Base-by-base conservation (phyloP, 345 rosid genomes). In the Hirschfeldia incana region DNA sequence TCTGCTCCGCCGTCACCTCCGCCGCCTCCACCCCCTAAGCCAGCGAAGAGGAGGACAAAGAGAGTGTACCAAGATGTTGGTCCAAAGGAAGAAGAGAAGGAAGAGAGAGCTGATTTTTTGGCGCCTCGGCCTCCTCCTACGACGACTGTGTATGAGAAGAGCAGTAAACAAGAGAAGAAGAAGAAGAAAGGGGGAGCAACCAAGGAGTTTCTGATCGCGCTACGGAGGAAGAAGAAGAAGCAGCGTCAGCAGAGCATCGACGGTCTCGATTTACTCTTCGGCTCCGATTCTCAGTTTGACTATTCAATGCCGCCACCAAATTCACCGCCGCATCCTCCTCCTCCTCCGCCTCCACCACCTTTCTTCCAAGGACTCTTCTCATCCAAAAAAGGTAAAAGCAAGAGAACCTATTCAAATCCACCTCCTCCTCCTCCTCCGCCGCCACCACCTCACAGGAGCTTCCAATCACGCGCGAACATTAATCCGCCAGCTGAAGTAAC, bases 181-280 rank as follows among this genome's bases (percentile, higher is more conserved):
- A 91, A 89, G 75, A 85, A 79, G 88, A 88, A 86, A 84, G 87
- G 88, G 0, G 84, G 85, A 51, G 78, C 82, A 15, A 84, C 92
- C 1, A 92, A 86, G 74, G 97, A 92, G 2, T 85, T 92, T 78
- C 83, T 89, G 34, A 80, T 26, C 30, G 81, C 93, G 13, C 13
- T 90, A 8, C 77, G 85, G 61, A 83, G 87, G 57, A 89, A 53
- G 86, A 89, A 74, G 82, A 92, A 89, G 88, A 88, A 87, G 68
- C 97, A 85, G 66, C 80, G 97, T 64, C 96, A 94, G 81, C 89
- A 85, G 76, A 94, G 98, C 78, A 85, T 88, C 21, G 98, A 92
- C 63, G 89, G 87, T 66, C 92, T 94, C 4, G 97, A 85, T 16
- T 67, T 80, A 73, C 87, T 94, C 69, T 87, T 94, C 72, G 71